phyloP scores from a whole-genome alignment of 2,329 filamentous ascomycete genomes.

The Scedosporium dehoogii region DNA sequence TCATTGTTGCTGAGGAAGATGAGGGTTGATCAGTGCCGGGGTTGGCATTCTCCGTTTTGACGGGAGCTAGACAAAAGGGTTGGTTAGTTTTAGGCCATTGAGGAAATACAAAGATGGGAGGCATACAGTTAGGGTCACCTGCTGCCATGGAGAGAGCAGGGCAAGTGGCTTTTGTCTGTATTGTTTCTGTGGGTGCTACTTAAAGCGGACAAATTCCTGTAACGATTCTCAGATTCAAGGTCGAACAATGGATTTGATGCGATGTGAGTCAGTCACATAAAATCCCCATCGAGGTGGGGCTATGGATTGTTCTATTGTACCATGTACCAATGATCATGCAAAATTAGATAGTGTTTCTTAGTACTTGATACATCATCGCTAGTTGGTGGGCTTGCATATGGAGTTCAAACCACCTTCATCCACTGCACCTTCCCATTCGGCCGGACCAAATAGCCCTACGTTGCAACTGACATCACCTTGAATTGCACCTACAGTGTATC shows the following conservation, averaged over 20 bases:
- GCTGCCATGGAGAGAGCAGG: background rate
- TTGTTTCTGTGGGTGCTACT: background rate
- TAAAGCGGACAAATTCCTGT: background rate
- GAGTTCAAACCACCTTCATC: too few species aligned
- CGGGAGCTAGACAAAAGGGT: background rate
- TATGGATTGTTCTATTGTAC: background rate
- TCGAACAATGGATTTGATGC: background rate
- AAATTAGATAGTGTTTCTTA: too few species aligned
- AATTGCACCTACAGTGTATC: too few species aligned
- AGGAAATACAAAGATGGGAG: background rate
- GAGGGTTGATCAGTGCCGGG: background rate
- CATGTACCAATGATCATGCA: background rate
- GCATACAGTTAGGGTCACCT: background rate
- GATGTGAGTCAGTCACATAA: background rate
- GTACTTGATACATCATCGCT: too few species aligned
- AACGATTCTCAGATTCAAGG: background rate
- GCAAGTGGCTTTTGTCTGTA: background rate
- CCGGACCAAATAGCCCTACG: too few species aligned
- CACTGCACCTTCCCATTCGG: too few species aligned
- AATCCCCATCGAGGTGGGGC: background rate
- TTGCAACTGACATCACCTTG: too few species aligned
- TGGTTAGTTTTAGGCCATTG: background rate
- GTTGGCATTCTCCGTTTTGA: background rate
- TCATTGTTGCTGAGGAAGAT: constrained; percentile 10
- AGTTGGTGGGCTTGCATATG: too few species aligned